Percentiles rank a stretch among this genome's conserved stretches.
Conservation (phyloP, 495 filamentous ascomycete genomes). For the Xylaria telfairii region DNA sequence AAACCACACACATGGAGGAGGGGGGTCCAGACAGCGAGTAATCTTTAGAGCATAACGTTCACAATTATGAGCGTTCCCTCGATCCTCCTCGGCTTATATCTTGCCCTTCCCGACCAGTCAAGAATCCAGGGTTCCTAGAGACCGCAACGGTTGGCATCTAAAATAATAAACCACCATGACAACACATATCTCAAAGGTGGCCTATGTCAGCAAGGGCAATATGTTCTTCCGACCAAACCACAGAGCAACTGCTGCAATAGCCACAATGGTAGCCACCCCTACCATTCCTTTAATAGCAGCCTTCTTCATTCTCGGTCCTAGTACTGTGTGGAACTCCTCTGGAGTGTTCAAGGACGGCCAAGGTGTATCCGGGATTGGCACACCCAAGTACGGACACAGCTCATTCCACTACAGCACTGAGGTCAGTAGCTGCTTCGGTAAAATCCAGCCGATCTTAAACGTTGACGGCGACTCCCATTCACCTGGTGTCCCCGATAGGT, state of each 20-base stretch:
- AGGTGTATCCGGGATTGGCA: constrained; percentile 35
- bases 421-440: neutral
- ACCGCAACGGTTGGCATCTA: neutral
- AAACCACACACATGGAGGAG: neutral
- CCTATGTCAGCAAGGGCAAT: constrained; percentile 8
- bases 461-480: neutral
- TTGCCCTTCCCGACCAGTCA: no score
- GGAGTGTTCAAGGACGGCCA: constrained; percentile 36
- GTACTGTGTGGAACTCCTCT: constrained; percentile 32
- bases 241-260: constrained; percentile 27
- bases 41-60: neutral
- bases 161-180: no score
- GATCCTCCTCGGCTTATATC: neutral
- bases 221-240: constrained; percentile 30
- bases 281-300: constrained; percentile 29
- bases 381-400: constrained; percentile 37
- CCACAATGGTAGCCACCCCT: constrained; percentile 29
- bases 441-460: neutral
- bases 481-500: neutral
- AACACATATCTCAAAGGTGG: neutral
- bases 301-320: constrained; percentile 15
- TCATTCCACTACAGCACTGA: constrained; percentile 31
- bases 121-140: neutral
- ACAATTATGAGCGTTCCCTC: neutral
- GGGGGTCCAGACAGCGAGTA: neutral